A percentile compares a stretch with the other conserved stretches of the same genome.
phyloP scores from a whole-genome alignment of 2,329 filamentous ascomycete species.

The Aureobasidium uvarum region DNA sequence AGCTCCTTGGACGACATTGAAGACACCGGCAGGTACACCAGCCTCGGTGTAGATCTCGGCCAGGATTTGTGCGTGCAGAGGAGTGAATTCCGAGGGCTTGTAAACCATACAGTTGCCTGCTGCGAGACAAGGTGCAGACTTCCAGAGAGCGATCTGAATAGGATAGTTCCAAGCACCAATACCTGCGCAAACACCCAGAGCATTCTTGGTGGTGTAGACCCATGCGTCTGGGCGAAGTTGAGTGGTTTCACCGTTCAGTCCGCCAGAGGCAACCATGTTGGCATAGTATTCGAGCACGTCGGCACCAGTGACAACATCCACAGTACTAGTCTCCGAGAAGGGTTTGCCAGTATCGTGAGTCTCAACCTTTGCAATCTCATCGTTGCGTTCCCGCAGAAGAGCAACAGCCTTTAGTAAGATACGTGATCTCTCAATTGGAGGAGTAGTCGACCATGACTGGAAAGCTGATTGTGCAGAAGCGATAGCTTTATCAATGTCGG shows the following conservation, averaged over 20 bases:
- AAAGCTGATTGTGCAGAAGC: constrained; percentile 70
- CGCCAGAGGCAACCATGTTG: constrained; percentile 71
- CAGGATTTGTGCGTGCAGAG: constrained; percentile 73
- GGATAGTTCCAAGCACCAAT: constrained; percentile 94
- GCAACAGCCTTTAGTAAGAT: constrained; percentile 74
- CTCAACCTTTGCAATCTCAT: constrained; percentile 74
- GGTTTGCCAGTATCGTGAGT: constrained; percentile 85
- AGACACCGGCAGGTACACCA: constrained; percentile 76
- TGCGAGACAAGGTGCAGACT: constrained; percentile 79
- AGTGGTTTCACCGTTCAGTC: constrained; percentile 76
- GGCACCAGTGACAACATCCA: constrained; percentile 78
- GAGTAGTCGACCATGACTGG: constrained; percentile 70
- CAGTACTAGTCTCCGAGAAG: constrained; percentile 77
- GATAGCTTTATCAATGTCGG: constrained; percentile 70
- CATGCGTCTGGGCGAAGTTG: constrained; percentile 72
- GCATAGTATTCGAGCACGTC: constrained; percentile 88
- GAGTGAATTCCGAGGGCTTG: constrained; percentile 85
- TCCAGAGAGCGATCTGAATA: constrained; percentile 88
- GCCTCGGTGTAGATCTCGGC: constrained; percentile 76
- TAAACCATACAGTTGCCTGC: constrained; percentile 90
- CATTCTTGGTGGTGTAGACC: constrained; percentile 78
- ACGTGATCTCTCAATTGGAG: constrained; percentile 70
- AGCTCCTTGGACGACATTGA: constrained; percentile 81
- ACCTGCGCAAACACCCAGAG: constrained; percentile 78
- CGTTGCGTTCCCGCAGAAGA: constrained; percentile 72